phyloP scores from a whole-genome alignment of 1,284 basidiomycete genomes.

The Anthracocystis panici-leucophaei region DNA sequence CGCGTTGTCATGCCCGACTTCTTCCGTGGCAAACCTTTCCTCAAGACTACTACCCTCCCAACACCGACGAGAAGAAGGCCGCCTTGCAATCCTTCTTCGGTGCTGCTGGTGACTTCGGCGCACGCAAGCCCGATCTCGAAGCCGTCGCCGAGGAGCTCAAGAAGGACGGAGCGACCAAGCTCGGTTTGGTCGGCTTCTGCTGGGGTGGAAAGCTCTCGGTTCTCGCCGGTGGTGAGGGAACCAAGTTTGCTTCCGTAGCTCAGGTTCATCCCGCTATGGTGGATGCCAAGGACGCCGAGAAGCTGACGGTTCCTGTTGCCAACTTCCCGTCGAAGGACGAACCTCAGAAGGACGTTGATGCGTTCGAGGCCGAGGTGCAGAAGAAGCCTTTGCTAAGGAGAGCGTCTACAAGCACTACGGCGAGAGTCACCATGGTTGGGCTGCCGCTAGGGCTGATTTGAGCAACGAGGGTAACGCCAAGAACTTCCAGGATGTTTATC shows the following conservation, averaged over 20 bases:
- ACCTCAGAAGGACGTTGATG: conserved; percentile 71
- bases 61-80: conserved; percentile 70
- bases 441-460: conserved; percentile 78
- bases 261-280: conserved; percentile 72
- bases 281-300: conserved; percentile 73
- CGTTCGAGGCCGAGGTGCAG: conserved; percentile 73
- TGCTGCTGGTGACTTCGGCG: conserved; percentile 69
- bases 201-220: conserved; percentile 61
- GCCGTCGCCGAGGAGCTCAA: conserved; percentile 73
- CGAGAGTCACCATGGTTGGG: conserved; percentile 76
- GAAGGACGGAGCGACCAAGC: conserved; percentile 72
- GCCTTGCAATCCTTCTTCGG: conserved; percentile 72
- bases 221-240: conserved; percentile 45
- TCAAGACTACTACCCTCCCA: conserved; percentile 74
- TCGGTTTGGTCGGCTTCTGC: conserved; percentile 73
- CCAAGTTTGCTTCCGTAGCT: conserved; percentile 54
- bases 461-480: conserved; percentile 77
- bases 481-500: conserved; percentile 78
- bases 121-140: conserved; percentile 72
- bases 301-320: conserved; percentile 75
- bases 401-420: conserved; percentile 75
- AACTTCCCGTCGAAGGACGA: conserved; percentile 78
- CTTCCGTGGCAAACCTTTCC: conserved; percentile 75
- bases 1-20: conserved; percentile 78
- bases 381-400: conserved; percentile 72